Percentiles rank a stretch among this genome's conserved stretches.
Conservation (phyloP, 345 rosid species). For the Firmiana major region DNA sequence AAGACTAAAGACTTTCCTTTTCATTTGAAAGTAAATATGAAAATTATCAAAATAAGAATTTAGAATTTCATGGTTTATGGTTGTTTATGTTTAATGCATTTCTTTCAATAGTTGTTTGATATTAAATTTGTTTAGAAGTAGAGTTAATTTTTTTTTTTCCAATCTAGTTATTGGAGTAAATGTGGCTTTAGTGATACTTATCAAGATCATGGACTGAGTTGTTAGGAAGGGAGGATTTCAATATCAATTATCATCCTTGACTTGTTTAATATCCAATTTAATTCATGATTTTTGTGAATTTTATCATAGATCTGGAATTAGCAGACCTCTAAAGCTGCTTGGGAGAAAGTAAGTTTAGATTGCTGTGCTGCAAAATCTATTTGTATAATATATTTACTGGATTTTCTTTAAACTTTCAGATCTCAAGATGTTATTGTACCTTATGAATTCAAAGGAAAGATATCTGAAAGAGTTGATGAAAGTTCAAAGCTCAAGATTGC, state of each 20-base stretch:
- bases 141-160: not conserved
- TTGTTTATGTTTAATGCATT: not conserved
- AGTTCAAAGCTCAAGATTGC: slow-evolving; percentile 60
- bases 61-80: not conserved
- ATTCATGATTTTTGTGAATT: not conserved
- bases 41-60: not conserved
- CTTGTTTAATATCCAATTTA: not conserved
- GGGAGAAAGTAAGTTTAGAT: not conserved
- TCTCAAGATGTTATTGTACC: slow-evolving; percentile 26
- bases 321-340: not conserved
- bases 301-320: not conserved
- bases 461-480: slow-evolving; percentile 28
- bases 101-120: not conserved
- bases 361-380: not conserved
- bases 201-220: not conserved
- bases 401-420: slow-evolving; percentile 23
- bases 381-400: not conserved
- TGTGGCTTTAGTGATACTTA: not conserved
- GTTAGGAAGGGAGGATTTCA: not conserved
- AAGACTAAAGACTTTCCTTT: not conserved
- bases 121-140: not conserved
- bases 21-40: not conserved
- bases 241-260: not conserved
- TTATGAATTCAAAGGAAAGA: slow-evolving; percentile 24
- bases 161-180: not conserved